phyloP scores from a whole-genome alignment of 2,329 filamentous ascomycete species.

The Botrytis deweyae region DNA sequence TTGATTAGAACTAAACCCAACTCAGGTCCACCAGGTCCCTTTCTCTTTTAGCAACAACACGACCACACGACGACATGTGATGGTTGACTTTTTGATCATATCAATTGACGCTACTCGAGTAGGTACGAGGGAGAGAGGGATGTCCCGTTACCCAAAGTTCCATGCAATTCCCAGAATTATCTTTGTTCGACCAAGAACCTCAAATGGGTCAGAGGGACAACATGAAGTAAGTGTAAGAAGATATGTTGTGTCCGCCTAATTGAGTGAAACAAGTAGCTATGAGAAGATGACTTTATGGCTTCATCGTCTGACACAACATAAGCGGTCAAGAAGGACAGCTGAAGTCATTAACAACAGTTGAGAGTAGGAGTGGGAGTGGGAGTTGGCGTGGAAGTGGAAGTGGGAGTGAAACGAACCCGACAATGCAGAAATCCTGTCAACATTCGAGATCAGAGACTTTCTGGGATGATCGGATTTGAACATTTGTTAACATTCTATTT shows the following conservation, averaged over 20 bases:
- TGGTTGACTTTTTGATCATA: too few relatives aligned
- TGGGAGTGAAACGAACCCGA: not conserved
- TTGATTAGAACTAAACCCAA: not conserved
- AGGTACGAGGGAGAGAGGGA: not conserved
- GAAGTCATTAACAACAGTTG: not conserved
- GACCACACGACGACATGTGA: slow-evolving; percentile 1
- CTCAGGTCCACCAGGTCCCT: slow-evolving; percentile 3
- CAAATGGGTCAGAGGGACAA: not conserved
- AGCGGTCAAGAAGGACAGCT: slow-evolving; percentile 9
- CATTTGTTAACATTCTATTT: not conserved
- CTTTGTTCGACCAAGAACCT: not conserved
- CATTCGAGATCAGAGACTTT: not conserved
- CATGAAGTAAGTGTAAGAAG: not conserved
- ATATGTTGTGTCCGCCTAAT: slow-evolving; percentile 7
- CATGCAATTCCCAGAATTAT: not conserved
- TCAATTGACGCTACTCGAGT: not conserved
- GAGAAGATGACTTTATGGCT: not conserved
- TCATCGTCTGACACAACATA: slow-evolving; percentile 9
- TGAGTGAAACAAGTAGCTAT: not conserved
- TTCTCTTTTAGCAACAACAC: not conserved
- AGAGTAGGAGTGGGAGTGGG: not conserved
- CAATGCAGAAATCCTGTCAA: not conserved
- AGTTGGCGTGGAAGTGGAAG: not conserved
- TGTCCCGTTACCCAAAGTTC: not conserved
- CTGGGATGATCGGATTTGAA: not conserved